These are phyloP conservation scores for Magnaporthiopsis poae DNA, from an alignment of 2,329 filamentous ascomycete species.

Conservation along the genomic window DNA sequence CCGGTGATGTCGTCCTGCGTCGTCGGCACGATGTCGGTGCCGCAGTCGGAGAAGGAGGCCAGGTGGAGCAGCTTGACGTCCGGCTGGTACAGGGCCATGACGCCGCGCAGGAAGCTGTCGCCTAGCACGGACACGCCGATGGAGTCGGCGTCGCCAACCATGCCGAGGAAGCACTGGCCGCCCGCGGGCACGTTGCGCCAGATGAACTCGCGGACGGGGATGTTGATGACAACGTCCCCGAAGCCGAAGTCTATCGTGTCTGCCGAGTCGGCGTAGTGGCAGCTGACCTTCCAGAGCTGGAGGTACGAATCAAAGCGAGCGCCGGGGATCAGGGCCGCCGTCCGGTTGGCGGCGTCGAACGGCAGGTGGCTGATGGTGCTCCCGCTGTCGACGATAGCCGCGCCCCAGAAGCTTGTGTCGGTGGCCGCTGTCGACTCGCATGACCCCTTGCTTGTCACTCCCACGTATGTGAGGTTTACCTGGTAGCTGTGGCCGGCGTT, in stretches of 20 bases:
- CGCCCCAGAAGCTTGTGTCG: neutral
- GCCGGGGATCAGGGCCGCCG: conserved; percentile 6
- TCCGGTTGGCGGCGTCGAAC: conserved; percentile 8
- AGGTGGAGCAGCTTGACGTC: conserved; percentile 5
- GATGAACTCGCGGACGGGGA: conserved; percentile 15
- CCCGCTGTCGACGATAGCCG: conserved; percentile 8
- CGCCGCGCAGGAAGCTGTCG: conserved; percentile 14
- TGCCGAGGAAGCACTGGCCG: conserved; percentile 12
- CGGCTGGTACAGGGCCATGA: conserved; percentile 7
- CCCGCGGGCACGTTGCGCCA: conserved; percentile 11
- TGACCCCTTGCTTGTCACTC: conserved; percentile 2
- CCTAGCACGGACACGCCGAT: conserved; percentile 14
- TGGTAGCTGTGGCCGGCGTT: conserved; percentile 6
- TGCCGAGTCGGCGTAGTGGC: conserved; percentile 9
- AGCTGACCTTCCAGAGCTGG: conserved; percentile 9
- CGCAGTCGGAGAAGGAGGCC: conserved; percentile 6
- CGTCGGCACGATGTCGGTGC: conserved; percentile 4
- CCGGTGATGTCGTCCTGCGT: neutral
- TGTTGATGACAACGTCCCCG: conserved; percentile 12
- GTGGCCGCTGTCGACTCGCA: conserved; percentile 5
- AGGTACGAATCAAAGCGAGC: conserved; percentile 11
- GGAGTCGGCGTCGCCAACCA: conserved; percentile 9
- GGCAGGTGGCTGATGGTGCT: conserved; percentile 6
- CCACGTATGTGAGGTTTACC: conserved; percentile 9
- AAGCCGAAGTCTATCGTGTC: conserved; percentile 15